Percentiles rank a stretch among this genome's conserved stretches.
Conservation (phyloP, 371 early-diverging fungal genomes). For the Haplosporangium sp. region DNA sequence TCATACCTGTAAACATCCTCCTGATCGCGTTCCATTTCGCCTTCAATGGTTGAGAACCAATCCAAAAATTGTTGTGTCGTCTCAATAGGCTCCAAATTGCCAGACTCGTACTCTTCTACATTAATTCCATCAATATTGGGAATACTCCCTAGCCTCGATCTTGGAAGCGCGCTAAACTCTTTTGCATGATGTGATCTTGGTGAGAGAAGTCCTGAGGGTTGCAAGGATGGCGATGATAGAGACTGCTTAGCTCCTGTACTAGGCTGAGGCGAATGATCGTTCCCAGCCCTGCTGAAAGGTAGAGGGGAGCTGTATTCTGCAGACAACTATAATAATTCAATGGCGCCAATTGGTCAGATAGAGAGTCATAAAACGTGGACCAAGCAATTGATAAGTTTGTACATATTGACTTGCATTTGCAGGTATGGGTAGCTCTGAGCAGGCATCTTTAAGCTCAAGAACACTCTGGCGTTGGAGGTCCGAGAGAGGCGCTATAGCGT, state of each 20-base stretch:
- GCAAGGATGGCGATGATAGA: constrained; percentile 55
- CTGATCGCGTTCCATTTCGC: constrained; percentile 85
- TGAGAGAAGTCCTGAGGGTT: constrained; percentile 61
- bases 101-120: constrained; percentile 52
- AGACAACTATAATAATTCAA: constrained; percentile 27
- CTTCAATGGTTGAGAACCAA: constrained; percentile 88
- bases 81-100: constrained; percentile 72
- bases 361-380: constrained; percentile 1
- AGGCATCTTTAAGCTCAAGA: constrained; percentile 73
- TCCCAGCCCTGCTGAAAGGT: constrained; percentile 21
- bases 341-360: constrained; percentile 1
- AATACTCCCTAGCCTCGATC: constrained; percentile 44
- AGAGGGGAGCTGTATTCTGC: constrained; percentile 31
- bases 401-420: constrained; percentile 54
- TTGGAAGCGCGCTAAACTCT: constrained; percentile 22
- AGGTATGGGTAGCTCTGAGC: constrained; percentile 77
- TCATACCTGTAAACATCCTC: constrained; percentile 82
- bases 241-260: constrained; percentile 53
- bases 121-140: constrained; percentile 51
- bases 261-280: constrained; percentile 8
- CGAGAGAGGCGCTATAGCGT: constrained; percentile 67
- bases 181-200: constrained; percentile 60
- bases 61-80: constrained; percentile 90
- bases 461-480: constrained; percentile 72
- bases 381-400: neutral